These are phyloP conservation scores for Fusarium nygamai DNA, from an alignment of 2,329 filamentous ascomycete genomes.

Conservation along the genomic window DNA sequence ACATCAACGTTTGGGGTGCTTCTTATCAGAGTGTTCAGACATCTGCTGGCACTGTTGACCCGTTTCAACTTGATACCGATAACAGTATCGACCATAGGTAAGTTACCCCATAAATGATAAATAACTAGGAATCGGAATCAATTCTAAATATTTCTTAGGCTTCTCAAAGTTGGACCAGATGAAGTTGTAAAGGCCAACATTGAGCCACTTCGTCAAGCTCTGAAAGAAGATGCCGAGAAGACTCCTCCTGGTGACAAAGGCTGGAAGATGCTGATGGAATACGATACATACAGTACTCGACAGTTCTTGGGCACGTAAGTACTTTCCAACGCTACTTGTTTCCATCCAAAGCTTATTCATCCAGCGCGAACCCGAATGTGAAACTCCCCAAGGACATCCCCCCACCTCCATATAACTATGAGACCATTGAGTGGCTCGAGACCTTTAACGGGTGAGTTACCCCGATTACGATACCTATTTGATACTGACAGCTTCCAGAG, in stretches of 20 bases:
- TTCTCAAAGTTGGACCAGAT: not conserved
- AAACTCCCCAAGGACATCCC: not conserved
- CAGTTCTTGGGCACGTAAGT: slow-evolving; percentile 4
- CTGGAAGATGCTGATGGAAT: slow-evolving; percentile 6
- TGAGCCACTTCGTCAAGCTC: not conserved
- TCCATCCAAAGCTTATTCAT: not conserved
- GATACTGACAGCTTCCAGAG: not conserved
- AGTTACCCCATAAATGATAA: not conserved
- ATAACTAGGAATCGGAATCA: not conserved
- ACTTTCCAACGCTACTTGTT: fast-evolving
- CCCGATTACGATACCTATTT: fast-evolving
- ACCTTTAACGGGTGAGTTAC: not conserved
- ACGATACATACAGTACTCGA: slow-evolving; percentile 13
- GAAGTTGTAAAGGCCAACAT: not conserved
- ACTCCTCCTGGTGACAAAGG: not conserved
- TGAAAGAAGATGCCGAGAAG: not conserved
- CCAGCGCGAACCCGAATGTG: not conserved
- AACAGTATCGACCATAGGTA: not conserved
- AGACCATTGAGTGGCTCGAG: slow-evolving; percentile 17
- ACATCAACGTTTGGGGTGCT: slow-evolving; percentile 4
- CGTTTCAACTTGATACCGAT: not conserved
- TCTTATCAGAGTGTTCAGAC: not conserved
- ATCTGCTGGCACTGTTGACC: not conserved
- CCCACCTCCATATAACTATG: not conserved
- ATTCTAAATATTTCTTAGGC: not conserved